Base-by-base conservation (phyloP, 2,329 filamentous ascomycete genomes). In the Trichoderma gracile region DNA sequence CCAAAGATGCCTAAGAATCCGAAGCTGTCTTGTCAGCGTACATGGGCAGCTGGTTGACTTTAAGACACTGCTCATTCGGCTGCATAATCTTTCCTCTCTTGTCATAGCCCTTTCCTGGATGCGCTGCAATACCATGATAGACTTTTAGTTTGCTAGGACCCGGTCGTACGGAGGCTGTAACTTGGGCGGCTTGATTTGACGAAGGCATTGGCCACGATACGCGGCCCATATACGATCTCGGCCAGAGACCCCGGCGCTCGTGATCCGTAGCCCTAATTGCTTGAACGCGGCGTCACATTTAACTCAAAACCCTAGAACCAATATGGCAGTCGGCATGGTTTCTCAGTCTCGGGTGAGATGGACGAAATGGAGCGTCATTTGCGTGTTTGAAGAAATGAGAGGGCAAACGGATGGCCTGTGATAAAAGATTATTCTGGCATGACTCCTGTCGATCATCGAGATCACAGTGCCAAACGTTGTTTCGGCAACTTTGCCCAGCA, bases 401-500 rank as follows among this genome's bases (percentile, higher is more conserved):
- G 33, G 33, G 33, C 33, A 14, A 38, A 38, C 10, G 10, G 33
- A 38, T 38, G 33, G 33, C 33, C 33, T 38, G 33, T 38, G 33
- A 38, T 38, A 4, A 38, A 4, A 5, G 33, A 14, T 38, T 42
- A 23, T 50, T 27, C 57, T 60, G 57, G 57, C 42, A 43, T 57
- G 54, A 43, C 57, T 61, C 57, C 57, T 61, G 57, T 61, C 57
- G 57, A 61, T 61, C 57, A 46, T 43, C 57, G 46, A 38, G 8
- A 9, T 3, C 30, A 52, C 47, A 52, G 42, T 50, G 57, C 47
- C 52, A 43, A 43, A 42, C 30, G 23, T 25, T 2, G n/a, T 50
- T 43, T 38, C 27, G 47, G 47, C 23, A 33, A 30, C 57, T 61
- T 60, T 52, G 23, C 45, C 33, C 33, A 27, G 30, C 8, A 42